Evolutionary conservation across 208 protist species (phyloP), one percentile per base, ranked within the genome.

Genomic region (Entamoeba invadens): DNA sequence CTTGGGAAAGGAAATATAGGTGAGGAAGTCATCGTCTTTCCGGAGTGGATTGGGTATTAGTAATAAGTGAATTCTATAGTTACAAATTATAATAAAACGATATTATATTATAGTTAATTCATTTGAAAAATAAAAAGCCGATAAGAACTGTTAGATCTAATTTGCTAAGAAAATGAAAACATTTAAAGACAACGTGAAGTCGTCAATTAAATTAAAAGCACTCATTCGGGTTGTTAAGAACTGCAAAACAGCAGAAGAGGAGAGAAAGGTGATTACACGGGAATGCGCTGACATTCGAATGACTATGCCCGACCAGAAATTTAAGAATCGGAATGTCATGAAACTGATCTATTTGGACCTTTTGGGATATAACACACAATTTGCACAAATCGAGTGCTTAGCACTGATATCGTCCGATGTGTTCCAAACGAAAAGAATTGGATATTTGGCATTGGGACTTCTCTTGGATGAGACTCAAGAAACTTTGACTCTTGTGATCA

Each of bases 261-360:
- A 91, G 25, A 35, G 25, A 35, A 45, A 1, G 6, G 14, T 93
- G 6, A 93, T 93, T 91, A 45, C 92, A 45, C n/a, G 38, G 25
- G 92, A 93, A 2, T 45, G 92, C 2, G 92, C 92, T 44, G 42
- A 93, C 14, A 93, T 93, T 0, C 6, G 92, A 93, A 93, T 8
- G 12, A 44, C 68, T 45, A 91, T 93, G 31, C 38, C 51, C 6
- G 97, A 98, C 45, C 95, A 97, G 46, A 97, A 97, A 77, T 96
- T 98, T 47, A 96, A 98, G 6, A 97, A 97, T n/a, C 97, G 98
- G 93, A 99, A 99, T 96, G 98, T 99, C 95, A 97, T 97, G 57
- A 98, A 98, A 94, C 96, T 98, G 31, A 95, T 98, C 2, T 98
- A 98, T 94, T 98, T 98, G 93, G 97, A 98, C 94, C 98, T 98